Base-by-base conservation (phyloP, 2,329 filamentous ascomycete genomes). In the Cladophialophora immunda region DNA sequence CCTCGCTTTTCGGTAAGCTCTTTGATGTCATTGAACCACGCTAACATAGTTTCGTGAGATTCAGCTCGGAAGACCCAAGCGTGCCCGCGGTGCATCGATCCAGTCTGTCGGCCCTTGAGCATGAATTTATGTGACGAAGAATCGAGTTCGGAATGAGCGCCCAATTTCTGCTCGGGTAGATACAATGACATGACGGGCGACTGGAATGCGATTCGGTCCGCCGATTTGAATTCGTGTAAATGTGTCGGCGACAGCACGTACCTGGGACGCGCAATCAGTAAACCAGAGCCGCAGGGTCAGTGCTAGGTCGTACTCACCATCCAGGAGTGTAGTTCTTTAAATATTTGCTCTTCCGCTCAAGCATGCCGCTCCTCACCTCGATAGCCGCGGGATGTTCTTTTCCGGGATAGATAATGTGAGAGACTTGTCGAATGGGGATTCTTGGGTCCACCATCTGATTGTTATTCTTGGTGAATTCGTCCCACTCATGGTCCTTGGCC, bases 341-440 rank as follows among this genome's bases (percentile, higher is more conserved):
- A 76, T 98, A 99, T 77, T 98, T 99, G 86, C 93, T 97, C 88
- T 98, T 98, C 72, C 95, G 90, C 82, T 99, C 95, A 38, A 99
- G 83, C 80, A 97, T 89, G 2, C 95, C 95, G 22, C 93, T 92
- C 68, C 94, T 87, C 61, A 99, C 92, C 78, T 98, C 94, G 68
- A 92, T 83, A 77, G 84, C 92, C 79, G 92, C 88, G 68, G 92
- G 89, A 78, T 97, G 92, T 73, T 97, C 87, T 76, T 92, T 93
- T 50, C 95, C 95, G 19, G 94, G 94, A 77, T 98, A 99, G 67
- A 92, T 88, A 71, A 99, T 96, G 69, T 92, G 90, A 74, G 96
- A 88, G 22, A 92, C 80, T 60, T 89, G 87, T 63, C 95, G 88
- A 67, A 97, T 81, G 4, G 94, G 91, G 32, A 96, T 82, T 54